Evolutionary conservation across 306 rosid genomes (phyloP).

Genomic region (Dryas alaskensis): DNA sequence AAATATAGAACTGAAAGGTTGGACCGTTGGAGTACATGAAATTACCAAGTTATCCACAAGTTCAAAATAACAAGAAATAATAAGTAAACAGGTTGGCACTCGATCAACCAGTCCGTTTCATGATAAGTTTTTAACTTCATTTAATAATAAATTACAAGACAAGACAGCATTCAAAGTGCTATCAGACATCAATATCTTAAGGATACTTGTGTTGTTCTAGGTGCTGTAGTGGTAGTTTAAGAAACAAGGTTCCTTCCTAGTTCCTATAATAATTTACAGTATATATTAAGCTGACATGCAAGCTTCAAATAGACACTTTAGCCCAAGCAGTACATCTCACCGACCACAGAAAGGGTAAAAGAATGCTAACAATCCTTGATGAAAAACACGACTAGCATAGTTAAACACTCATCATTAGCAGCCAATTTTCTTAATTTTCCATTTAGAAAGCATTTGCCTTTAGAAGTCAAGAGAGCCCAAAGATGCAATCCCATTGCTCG

Average conservation of each 20-base stretch:
- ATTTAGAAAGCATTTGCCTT: slow-evolving; percentile 21
- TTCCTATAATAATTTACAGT: slow-evolving; percentile 63
- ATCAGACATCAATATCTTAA: slow-evolving; percentile 25
- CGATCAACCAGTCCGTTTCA: not conserved
- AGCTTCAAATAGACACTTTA: slow-evolving; percentile 32
- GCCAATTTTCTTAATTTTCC: slow-evolving; percentile 14
- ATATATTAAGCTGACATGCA: slow-evolving; percentile 36
- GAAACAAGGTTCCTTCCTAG: slow-evolving; percentile 44
- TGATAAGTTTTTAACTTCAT: slow-evolving; percentile 13
- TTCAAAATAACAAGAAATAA: not conserved
- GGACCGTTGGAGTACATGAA: no score
- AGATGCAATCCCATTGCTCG: slow-evolving; percentile 53
- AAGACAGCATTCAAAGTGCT: slow-evolving; percentile 27
- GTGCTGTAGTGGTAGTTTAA: slow-evolving; percentile 20
- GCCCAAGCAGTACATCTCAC: slow-evolving; percentile 34
- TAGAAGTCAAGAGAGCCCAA: slow-evolving; percentile 56
- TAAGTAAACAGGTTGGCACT: not conserved
- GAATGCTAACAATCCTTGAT: slow-evolving; percentile 32
- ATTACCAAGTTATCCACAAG: no score
- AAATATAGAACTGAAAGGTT: no score
- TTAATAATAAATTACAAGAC: slow-evolving; percentile 26
- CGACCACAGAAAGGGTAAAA: slow-evolving; percentile 32
- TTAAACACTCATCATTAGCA: slow-evolving; percentile 22
- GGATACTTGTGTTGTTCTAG: slow-evolving; percentile 25
- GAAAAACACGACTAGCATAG: slow-evolving; percentile 30